These are phyloP conservation scores for Tulasnella sp. DNA, from an alignment of 768 basidiomycete species.

Conservation along the genomic window DNA sequence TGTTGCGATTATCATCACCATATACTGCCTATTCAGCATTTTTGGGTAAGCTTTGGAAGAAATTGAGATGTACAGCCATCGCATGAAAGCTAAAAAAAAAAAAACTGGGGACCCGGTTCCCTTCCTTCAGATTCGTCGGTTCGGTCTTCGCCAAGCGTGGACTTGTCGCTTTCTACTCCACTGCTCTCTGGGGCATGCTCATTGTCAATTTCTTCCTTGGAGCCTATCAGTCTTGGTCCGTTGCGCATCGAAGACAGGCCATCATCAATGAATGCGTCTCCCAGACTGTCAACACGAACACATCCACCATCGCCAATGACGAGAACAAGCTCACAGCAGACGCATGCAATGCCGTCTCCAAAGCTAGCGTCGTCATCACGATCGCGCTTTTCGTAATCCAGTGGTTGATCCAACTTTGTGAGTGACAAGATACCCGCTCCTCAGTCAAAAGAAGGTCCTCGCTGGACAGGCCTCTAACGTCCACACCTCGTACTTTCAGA, in stretches of 20 bases:
- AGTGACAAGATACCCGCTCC: background rate
- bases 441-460: too few species aligned
- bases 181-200: conserved; percentile 11
- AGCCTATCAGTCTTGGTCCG: background rate
- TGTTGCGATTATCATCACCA: background rate
- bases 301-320: background rate
- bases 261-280: background rate
- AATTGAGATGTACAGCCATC: too few species aligned
- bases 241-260: background rate
- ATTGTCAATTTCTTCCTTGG: background rate
- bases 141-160: conserved; percentile 10
- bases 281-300: background rate
- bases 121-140: conserved; percentile 4
- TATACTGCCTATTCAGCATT: background rate
- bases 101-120: background rate
- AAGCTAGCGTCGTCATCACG: conserved; percentile 2
- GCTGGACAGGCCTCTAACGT: background rate
- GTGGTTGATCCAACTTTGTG: conserved; percentile 12
- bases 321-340: conserved; percentile 1
- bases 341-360: conserved; percentile 9
- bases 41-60: background rate
- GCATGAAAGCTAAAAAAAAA: too few species aligned
- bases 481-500: background rate
- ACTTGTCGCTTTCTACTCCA: conserved; percentile 12
- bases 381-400: background rate